Evolutionary conservation across 768 basidiomycete genomes (phyloP), one percentile per base, ranked within the genome.

Genomic region (Psilocybe tampanensis): DNA sequence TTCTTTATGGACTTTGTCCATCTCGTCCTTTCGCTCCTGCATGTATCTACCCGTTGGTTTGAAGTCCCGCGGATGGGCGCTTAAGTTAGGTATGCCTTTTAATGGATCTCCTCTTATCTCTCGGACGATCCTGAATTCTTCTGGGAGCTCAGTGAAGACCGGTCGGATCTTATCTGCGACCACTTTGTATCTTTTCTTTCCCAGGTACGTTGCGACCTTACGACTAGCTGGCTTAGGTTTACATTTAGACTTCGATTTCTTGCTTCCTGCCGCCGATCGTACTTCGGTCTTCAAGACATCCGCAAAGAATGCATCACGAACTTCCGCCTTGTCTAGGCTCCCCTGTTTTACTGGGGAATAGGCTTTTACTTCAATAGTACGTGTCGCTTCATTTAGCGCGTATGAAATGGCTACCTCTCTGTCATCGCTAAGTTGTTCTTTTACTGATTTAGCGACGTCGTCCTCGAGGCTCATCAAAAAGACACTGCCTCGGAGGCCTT

Each of bases 391-490:
- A 22, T 60, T n/a, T 32, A 55, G 26, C n/a, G 48, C 47, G 8
- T 55, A 44, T 1, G 47, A 18, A n/a, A 65, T 24, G 8, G 56
- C 59, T 1, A 54, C 55, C 50, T 60, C 61, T 56, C 63, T 63
- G 43, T 60, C 44, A 21, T 57, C 54, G 11, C 36, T 17, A 1
- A 18, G 36, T 29, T 61, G 44, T 24, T 26, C 8, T 12, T 7
- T 13, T 13, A 47, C 9, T n/a, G n/a, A n/a, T n/a, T n/a, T n/a
- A n/a, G n/a, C n/a, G n/a, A n/a, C n/a, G n/a, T n/a, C n/a, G n/a
- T 67, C 64, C 50, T 65, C 56, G 50, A 67, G 54, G 54, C 32
- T 47, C 15, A 45, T 39, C 45, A 53, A 65, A 65, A 65, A 61
- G 21, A 44, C 32, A 19, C 2, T 4, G 19, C n/a, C 3, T 12